Evolutionary conservation across 192 early-diverging fungal genomes (phyloP).

Genomic region (Linnemannia elongata): DNA sequence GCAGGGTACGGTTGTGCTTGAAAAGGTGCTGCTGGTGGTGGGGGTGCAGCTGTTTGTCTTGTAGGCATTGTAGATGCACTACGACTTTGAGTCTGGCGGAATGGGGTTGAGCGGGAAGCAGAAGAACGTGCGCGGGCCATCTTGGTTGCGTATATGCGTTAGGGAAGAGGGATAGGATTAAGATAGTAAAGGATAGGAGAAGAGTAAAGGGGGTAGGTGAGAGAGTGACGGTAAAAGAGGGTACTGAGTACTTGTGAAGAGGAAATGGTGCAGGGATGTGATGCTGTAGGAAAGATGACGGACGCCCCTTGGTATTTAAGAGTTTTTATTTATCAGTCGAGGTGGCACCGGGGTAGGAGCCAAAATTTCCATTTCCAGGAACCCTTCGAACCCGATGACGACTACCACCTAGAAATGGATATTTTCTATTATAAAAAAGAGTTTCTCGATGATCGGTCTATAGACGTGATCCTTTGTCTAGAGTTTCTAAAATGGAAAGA

Average conservation of each 20-base stretch:
- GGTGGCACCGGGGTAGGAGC: too few species aligned
- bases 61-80: slow-evolving; percentile 53
- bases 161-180: not conserved
- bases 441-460: too few species aligned
- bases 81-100: slow-evolving; percentile 42
- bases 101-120: slow-evolving; percentile 11
- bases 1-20: slow-evolving; percentile 63
- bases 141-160: not conserved
- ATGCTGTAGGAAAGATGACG: too few species aligned
- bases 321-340: not conserved
- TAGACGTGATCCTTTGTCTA: too few species aligned
- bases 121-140: slow-evolving; percentile 36
- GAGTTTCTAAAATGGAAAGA: too few species aligned
- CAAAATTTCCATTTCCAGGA: too few species aligned
- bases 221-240: not conserved
- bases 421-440: too few species aligned
- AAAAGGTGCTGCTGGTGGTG: slow-evolving; percentile 63
- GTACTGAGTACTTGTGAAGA: not conserved
- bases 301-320: not conserved
- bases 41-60: slow-evolving; percentile 59
- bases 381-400: too few species aligned
- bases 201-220: too few species aligned
- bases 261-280: not conserved
- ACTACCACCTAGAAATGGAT: too few species aligned
- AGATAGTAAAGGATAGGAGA: not conserved